Evolutionary conservation across 345 rosid species (phyloP), one percentile per base, ranked within the genome.

Genomic region (Melaleuca alternifolia): DNA sequence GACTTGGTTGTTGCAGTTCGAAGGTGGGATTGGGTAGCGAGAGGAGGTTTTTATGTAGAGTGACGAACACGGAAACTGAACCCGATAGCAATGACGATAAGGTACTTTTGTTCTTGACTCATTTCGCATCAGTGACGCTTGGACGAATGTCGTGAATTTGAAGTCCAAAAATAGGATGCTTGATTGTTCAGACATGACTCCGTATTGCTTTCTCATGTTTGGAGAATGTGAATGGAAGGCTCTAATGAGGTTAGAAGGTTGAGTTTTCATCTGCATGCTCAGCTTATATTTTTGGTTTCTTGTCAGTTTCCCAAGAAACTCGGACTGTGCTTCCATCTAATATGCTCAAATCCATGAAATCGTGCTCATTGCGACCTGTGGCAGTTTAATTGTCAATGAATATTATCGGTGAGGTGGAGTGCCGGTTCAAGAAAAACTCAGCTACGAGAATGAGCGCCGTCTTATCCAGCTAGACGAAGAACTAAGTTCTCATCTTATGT

Each of bases 71-170:
- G 44, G 90, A 93, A 90, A 94, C 90, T 10, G 96, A 95, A 91
- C 94, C 98, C 52, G 98, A 95, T 89, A 91, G 93, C 85, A 93
- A 95, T 83, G 89, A 94, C 65, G 96, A 96, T 85, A 88, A 94
- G 98, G 99, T 85, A 84, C 77, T 11, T n/a, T n/a, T 56, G 50
- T 44, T 61, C 6, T 46, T 24, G 5, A 11, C 48, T 37, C 11
- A 71, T 71, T 71, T 71, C 24, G 48, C 81, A 71, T 33, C 48
- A 37, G 26, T 24, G 6, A 3, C 48, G 1, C 48, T 3, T 13
- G 77, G 81, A 44, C 48, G 12, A 24, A 37, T 37, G 81, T 10
- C 33, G 81, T 41, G 81, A 71, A 18, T 71, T 37, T 44, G 26
- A 37, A 71, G 48, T 71, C 33, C 0, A 71, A 37, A 41, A 1